Percentiles rank a stretch among this genome's conserved stretches.
Conservation (phyloP, 2,329 filamentous ascomycete species). For the Aspergillus hortae region DNA sequence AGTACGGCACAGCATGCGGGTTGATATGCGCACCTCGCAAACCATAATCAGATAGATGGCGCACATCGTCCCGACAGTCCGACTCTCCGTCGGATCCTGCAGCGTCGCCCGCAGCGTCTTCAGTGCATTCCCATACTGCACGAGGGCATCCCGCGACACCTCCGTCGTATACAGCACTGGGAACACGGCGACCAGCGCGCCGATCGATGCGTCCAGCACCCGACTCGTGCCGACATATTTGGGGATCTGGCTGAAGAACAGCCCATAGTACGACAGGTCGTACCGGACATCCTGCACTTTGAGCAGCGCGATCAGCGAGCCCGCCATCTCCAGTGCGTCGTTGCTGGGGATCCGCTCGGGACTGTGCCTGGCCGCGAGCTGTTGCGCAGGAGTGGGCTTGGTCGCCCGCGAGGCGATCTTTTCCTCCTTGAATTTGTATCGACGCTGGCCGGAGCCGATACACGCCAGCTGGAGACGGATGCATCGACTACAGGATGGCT, state of each 20-base stretch:
- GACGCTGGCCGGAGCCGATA: slow-evolving; percentile 19
- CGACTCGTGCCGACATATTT: slow-evolving; percentile 18
- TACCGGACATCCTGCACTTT: slow-evolving; percentile 21
- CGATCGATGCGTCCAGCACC: slow-evolving; percentile 22
- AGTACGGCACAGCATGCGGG: background rate
- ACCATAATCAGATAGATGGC: slow-evolving; percentile 27
- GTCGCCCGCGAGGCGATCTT: background rate
- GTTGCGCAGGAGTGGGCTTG: background rate
- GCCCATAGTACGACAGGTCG: slow-evolving; percentile 22
- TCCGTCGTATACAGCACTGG: slow-evolving; percentile 15
- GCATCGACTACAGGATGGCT: slow-evolving; percentile 23
- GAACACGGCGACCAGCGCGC: slow-evolving; percentile 17
- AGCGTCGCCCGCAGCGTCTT: slow-evolving; percentile 21
- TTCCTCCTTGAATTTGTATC: slow-evolving; percentile 22
- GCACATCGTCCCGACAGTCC: slow-evolving; percentile 23
- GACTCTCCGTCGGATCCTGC: slow-evolving; percentile 20
- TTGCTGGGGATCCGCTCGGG: slow-evolving; percentile 3
- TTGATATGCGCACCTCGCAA: slow-evolving; percentile 22
- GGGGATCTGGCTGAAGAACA: slow-evolving; percentile 20
- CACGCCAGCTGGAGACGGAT: slow-evolving; percentile 19
- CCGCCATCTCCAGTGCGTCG: slow-evolving; percentile 4
- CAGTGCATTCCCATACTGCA: slow-evolving; percentile 19
- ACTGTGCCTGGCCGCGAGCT: too few species aligned
- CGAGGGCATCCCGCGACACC: slow-evolving; percentile 12
- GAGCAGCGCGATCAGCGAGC: slow-evolving; percentile 13